Percentiles rank a stretch among this genome's conserved stretches.
These are phyloP conservation scores for Litchi chinensis DNA, from an alignment of 345 rosid species.

Conservation along the genomic window DNA sequence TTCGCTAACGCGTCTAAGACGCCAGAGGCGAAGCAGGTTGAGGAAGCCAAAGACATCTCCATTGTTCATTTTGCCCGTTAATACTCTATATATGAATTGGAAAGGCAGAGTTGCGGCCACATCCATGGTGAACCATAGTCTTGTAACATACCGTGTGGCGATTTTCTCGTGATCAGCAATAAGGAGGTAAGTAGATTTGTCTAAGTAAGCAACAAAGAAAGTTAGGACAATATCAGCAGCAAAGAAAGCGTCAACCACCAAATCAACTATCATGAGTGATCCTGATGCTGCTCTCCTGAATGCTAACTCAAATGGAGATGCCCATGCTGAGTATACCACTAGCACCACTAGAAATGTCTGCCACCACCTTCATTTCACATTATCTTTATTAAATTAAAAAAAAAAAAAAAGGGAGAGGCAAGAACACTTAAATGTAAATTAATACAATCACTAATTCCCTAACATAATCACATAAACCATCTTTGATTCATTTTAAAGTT, in stretches of 20 bases:
- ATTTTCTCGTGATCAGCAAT: constrained; percentile 81
- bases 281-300: constrained; percentile 62
- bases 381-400: not conserved
- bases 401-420: too few species aligned
- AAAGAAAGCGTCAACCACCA: constrained; percentile 77
- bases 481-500: not conserved
- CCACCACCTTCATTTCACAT: constrained; percentile 60
- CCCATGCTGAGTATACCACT: constrained; percentile 93
- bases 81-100: constrained; percentile 46
- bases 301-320: constrained; percentile 78
- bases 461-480: not conserved
- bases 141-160: constrained; percentile 58
- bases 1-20: constrained; percentile 75
- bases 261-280: constrained; percentile 52
- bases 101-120: constrained; percentile 87
- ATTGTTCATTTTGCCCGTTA: constrained; percentile 38
- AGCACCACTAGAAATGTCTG: constrained; percentile 69
- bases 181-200: constrained; percentile 70
- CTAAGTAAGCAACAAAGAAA: constrained; percentile 89
- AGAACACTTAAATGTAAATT: too few species aligned
- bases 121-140: constrained; percentile 73
- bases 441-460: too few species aligned
- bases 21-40: constrained; percentile 91
- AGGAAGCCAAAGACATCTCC: constrained; percentile 63
- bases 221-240: constrained; percentile 78